phyloP scores from a whole-genome alignment of 805 yeast genomes.

The Hanseniaspora occidentalis region DNA sequence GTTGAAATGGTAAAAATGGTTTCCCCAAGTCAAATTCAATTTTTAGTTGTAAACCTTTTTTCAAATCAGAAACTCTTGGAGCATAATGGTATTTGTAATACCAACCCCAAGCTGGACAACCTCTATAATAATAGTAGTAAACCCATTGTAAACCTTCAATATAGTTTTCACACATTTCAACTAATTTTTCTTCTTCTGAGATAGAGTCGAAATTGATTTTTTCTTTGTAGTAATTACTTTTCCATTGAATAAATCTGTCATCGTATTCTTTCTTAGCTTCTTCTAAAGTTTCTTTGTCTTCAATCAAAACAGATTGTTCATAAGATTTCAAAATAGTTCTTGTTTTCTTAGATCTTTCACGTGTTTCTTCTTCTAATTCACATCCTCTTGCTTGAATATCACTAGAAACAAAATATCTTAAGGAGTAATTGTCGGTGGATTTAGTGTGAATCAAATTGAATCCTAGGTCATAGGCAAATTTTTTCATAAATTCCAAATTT shows the following conservation, averaged over 20 bases:
- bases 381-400: constrained; percentile 25
- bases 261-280: constrained; percentile 53
- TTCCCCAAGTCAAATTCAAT: constrained; percentile 53
- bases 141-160: constrained; percentile 98
- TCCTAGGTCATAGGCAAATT: constrained; percentile 55
- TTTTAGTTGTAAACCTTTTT: constrained; percentile 53
- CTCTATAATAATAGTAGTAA: constrained; percentile 75
- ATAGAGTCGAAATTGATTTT: constrained; percentile 58
- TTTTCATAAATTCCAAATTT: constrained; percentile 49
- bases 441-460: constrained; percentile 53
- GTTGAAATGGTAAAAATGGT: constrained; percentile 90
- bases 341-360: constrained; percentile 36
- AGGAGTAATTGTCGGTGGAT: constrained; percentile 41
- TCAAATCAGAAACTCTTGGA: constrained; percentile 84
- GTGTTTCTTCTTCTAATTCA: constrained; percentile 55
- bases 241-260: constrained; percentile 69
- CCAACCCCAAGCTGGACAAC: constrained; percentile 96
- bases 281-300: constrained; percentile 38
- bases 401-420: constrained; percentile 51
- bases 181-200: constrained; percentile 44
- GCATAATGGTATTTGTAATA: constrained; percentile 81
- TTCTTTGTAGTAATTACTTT: constrained; percentile 70
- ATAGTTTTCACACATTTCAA: constrained; percentile 63
- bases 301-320: constrained; percentile 47
- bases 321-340: constrained; percentile 49